These are phyloP conservation scores for Pyrenopolyporus hunteri DNA, from an alignment of 495 filamentous ascomycete species.

Conservation along the genomic window DNA sequence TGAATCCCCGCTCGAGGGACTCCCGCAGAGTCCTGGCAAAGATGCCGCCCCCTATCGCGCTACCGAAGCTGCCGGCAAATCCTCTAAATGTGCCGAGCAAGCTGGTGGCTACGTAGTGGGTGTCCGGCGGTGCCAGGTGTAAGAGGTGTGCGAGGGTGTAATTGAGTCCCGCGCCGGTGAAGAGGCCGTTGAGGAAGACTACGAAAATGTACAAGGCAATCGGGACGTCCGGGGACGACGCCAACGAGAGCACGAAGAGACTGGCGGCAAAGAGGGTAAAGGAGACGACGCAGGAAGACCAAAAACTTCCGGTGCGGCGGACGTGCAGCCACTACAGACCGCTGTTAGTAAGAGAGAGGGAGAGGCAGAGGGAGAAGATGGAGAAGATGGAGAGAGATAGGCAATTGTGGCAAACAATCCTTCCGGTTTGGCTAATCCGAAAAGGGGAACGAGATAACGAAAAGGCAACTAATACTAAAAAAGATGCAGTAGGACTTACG, in stretches of 20 bases:
- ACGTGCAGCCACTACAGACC: slow-evolving; percentile 67
- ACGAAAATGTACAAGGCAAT: slow-evolving; percentile 56
- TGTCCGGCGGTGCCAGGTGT: slow-evolving; percentile 63
- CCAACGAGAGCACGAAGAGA: slow-evolving; percentile 55
- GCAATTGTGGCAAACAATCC: too few relatives aligned
- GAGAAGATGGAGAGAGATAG: too few relatives aligned
- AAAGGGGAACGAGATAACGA: too few relatives aligned
- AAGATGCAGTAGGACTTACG: slow-evolving; percentile 22
- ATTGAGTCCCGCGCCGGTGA: slow-evolving; percentile 72
- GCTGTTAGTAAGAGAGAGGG: slow-evolving; percentile 5
- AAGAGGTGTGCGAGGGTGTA: slow-evolving; percentile 79
- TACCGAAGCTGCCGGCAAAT: slow-evolving; percentile 77
- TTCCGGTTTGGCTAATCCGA: too few relatives aligned
- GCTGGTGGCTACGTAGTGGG: slow-evolving; percentile 73
- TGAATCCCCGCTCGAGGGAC: slow-evolving; percentile 63
- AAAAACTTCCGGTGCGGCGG: slow-evolving; percentile 69
- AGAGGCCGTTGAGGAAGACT: slow-evolving; percentile 71
- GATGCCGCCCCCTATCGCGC: slow-evolving; percentile 75
- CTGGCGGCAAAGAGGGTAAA: slow-evolving; percentile 61
- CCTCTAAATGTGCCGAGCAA: slow-evolving; percentile 75
- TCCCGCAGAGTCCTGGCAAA: slow-evolving; percentile 67
- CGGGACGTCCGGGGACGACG: slow-evolving; percentile 56
- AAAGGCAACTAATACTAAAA: neutral
- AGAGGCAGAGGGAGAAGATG: too few relatives aligned
- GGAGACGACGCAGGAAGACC: slow-evolving; percentile 60